Base-by-base conservation (phyloP, 2,329 filamentous ascomycete genomes). In the Aspergillus pseudoterreus region DNA sequence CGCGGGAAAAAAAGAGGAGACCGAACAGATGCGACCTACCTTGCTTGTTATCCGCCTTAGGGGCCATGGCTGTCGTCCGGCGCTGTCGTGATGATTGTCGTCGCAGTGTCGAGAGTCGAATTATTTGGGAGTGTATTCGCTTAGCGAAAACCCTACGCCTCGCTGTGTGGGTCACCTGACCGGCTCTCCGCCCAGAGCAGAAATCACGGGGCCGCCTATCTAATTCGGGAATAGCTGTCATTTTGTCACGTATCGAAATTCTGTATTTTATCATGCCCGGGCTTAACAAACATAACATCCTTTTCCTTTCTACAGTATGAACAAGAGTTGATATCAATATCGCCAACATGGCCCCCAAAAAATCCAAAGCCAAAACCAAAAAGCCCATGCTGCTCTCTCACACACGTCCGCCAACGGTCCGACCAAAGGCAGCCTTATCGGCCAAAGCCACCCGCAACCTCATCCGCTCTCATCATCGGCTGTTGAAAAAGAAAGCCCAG, bases 381-480 rank as follows among this genome's bases (percentile, higher is more conserved):
- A 64, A 64, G 45, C 65, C 71, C 32, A 62, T 55, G 19, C 63
- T 73, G 10, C 64, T 79, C 17, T 77, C 75, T 27, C 69, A 69
- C 56, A 73, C 73, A 19, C 73, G 78, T 6, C 78, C 78, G 41
- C 75, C 74, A 39, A 71, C 68, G 17, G 56, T 66, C 45, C 64
- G 63, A 51, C 57, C 63, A 22, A 73, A 71, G 45, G 59, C 66
- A 45, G 59, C 70, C 3, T 66, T 84, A 53, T 83, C 81, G 14
- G 77, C 82, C 12, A 81, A 79, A 63, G 76, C 78, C 19, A 84
- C 82, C 2, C 75, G 82, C 43, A 78, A 75, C 42, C 72, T 84
- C 30, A 85, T 86, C 55, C 77, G 79, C 42, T 75, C 75, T 30
- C 82, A 85, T 67, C 83, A 86, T 59, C 75, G 74, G 49, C 74